These are phyloP conservation scores for Aspergillus ustus DNA, from an alignment of 2,329 filamentous ascomycete genomes.

Conservation along the genomic window DNA sequence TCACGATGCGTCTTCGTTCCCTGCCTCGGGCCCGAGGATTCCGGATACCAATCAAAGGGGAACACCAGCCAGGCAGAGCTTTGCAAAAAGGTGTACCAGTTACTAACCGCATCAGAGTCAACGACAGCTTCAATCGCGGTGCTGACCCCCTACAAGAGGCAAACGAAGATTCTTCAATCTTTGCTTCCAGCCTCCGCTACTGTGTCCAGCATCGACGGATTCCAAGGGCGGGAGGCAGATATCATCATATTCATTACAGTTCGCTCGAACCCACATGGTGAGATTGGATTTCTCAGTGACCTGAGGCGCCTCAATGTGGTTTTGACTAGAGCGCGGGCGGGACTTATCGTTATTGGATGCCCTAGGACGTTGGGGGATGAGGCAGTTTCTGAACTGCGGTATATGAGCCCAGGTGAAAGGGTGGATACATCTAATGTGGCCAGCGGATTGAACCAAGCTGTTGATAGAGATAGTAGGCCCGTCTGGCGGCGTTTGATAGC, in stretches of 20 bases:
- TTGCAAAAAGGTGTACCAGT: neutral
- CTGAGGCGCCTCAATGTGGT: slow-evolving; percentile 6
- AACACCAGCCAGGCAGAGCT: slow-evolving; percentile 3
- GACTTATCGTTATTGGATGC: slow-evolving; percentile 6
- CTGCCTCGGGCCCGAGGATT: neutral
- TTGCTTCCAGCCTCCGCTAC: neutral
- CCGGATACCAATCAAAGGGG: slow-evolving; percentile 1
- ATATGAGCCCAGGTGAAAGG: neutral
- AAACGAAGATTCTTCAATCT: neutral
- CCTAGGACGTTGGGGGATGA: neutral
- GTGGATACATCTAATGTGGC: neutral
- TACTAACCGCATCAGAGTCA: neutral
- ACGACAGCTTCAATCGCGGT: neutral
- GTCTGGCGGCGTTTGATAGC: neutral
- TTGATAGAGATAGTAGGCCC: neutral
- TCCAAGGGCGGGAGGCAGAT: slow-evolving; percentile 1
- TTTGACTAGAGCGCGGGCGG: neutral
- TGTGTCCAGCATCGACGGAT: slow-evolving; percentile 5
- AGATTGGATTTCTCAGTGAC: slow-evolving; percentile 2
- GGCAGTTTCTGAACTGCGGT: neutral
- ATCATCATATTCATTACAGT: neutral
- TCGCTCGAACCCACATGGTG: slow-evolving; percentile 1
- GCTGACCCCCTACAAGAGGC: neutral
- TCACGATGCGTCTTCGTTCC: slow-evolving; percentile 4
- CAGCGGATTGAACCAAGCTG: neutral